Evolutionary conservation across 2,329 filamentous ascomycete species (phyloP).

Genomic region (Cercospora zeina): DNA sequence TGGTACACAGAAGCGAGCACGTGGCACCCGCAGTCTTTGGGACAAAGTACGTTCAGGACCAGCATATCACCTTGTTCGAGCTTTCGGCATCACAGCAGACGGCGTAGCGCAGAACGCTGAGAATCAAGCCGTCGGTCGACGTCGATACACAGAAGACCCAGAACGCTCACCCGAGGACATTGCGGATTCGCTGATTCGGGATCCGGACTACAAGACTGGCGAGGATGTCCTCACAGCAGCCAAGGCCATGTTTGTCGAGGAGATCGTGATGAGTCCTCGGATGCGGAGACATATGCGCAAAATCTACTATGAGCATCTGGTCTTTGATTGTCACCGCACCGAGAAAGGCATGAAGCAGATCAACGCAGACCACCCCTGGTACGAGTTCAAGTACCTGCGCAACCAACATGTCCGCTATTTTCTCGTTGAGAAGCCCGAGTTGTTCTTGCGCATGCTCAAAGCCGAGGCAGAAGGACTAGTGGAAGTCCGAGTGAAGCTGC

Average conservation of each 20-base stretch:
- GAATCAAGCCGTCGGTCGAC: constrained; percentile 64
- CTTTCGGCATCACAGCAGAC: constrained; percentile 87
- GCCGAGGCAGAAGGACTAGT: constrained; percentile 92
- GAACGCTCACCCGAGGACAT: constrained; percentile 78
- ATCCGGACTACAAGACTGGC: constrained; percentile 72
- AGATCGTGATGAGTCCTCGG: constrained; percentile 81
- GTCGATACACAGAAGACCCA: constrained; percentile 82
- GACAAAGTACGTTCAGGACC: constrained; percentile 81
- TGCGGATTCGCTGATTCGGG: constrained; percentile 73
- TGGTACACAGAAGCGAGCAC: constrained; percentile 73
- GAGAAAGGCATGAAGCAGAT: constrained; percentile 93
- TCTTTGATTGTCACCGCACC: constrained; percentile 84
- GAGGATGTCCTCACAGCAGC: constrained; percentile 75
- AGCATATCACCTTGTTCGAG: constrained; percentile 78
- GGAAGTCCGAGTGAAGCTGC: constrained; percentile 77
- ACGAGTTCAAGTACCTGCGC: constrained; percentile 94
- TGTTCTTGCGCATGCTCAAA: constrained; percentile 96
- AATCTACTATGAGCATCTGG: constrained; percentile 78
- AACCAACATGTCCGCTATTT: constrained; percentile 71
- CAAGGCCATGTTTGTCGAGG: constrained; percentile 86
- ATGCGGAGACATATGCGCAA: constrained; percentile 84
- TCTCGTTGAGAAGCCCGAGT: constrained; percentile 77
- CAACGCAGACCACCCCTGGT: constrained; percentile 92
- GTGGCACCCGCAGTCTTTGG: constrained; percentile 76
- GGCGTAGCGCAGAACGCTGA: constrained; percentile 84